Evolutionary conservation across 2,329 filamentous ascomycete species (phyloP), one percentile per base, ranked within the genome.

Genomic region (Ceratocystiopsis brevicomis): DNA sequence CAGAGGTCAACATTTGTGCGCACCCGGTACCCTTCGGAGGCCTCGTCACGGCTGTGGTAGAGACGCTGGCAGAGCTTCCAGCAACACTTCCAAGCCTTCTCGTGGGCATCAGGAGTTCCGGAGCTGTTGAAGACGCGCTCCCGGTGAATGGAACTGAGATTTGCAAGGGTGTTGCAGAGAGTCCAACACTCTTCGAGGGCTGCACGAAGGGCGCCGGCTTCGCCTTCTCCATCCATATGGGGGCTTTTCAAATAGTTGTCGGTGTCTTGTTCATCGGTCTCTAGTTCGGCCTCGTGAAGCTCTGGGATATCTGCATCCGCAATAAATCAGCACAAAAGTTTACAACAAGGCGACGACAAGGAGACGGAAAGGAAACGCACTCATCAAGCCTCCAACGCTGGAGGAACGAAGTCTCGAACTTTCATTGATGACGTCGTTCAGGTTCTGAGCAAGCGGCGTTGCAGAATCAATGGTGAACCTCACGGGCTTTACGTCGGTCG

Each of bases 181-280:
- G 80, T 92, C 87, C 87, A 95, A 59, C 86, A 94, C 62, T 94
- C 84, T 48, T 81, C 75, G 15, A 95, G 66, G 3, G 86, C 84
- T 30, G 74, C 75, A 48, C 74, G 75, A n/a, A 94, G 64, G 9
- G 80, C 78, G 21, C 61, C 64, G 19, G 83, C 65, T 53, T 85
- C 78, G 41, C 68, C 65, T n/a, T 71, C 66, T 44, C 57, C 60
- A 37, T 57, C 59, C 34, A 58, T 55, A 15, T 56, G 59, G 32
- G 61, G 60, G 10, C 60, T 60, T 41, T 61, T 60, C 37, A 68
- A 68, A 6, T 55, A 53, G 41, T 56, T 54, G 19, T 68, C 67
- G 39, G 72, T 64, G 44, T 77, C 68, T 30, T 67, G 66, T 45
- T 78, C 68, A 2, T 59, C 64, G 40, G 73, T 69, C 10, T 58